These are phyloP conservation scores for Streptanthus diversifolius DNA, from an alignment of 345 rosid genomes.

Conservation along the genomic window DNA sequence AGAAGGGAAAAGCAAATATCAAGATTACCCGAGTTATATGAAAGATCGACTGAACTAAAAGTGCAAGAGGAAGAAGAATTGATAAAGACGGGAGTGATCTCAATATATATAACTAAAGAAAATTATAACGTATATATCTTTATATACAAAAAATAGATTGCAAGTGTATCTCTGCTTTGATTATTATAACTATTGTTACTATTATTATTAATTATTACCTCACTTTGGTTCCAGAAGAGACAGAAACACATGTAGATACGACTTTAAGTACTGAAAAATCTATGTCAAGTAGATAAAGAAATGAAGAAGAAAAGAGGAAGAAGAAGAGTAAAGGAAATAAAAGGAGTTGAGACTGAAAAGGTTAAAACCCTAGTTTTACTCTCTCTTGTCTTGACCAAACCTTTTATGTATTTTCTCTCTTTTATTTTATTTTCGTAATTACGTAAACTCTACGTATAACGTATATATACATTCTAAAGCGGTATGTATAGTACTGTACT, in stretches of 20 bases:
- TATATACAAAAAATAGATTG: background rate
- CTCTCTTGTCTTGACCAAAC: slow-evolving; percentile 36
- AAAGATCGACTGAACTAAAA: background rate
- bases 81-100: slow-evolving; percentile 15
- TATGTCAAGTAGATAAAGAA: slow-evolving; percentile 35
- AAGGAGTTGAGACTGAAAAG: slow-evolving; percentile 38
- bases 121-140: background rate
- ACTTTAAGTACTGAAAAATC: slow-evolving; percentile 32
- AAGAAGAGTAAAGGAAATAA: slow-evolving; percentile 36
- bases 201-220: background rate
- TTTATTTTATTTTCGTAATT: background rate
- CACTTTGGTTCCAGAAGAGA: slow-evolving; percentile 27
- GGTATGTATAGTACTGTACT: background rate
- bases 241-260: slow-evolving; percentile 41
- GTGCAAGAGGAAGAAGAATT: slow-evolving; percentile 15
- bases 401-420: background rate
- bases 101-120: slow-evolving; percentile 10
- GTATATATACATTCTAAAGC: background rate
- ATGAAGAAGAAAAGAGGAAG: slow-evolving; percentile 26
- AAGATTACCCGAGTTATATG: slow-evolving; percentile 13
- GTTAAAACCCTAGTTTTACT: slow-evolving; percentile 32
- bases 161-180: background rate
- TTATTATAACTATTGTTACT: background rate
- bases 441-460: background rate
- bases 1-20: background rate